These are phyloP conservation scores for Pneumocystis murina DNA, from an alignment of 1,139 yeast species.

Conservation along the genomic window DNA sequence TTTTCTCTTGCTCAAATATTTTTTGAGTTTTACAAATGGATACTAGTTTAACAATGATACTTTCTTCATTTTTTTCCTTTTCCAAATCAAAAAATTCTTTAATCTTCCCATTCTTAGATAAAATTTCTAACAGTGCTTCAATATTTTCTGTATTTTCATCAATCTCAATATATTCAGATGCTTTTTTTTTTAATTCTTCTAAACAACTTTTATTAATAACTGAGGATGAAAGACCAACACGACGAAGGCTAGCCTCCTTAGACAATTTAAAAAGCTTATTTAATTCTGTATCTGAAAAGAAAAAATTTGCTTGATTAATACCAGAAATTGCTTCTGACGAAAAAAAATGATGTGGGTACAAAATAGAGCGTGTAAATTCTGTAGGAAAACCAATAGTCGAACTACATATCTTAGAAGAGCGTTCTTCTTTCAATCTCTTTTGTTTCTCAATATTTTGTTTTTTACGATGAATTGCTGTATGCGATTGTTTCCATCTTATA, in stretches of 20 bases:
- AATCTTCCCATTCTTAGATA: neutral
- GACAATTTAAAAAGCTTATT: neutral
- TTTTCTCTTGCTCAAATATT: slow-evolving; percentile 29
- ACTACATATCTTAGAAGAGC: slow-evolving; percentile 4
- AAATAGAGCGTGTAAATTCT: slow-evolving; percentile 5
- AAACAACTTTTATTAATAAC: neutral
- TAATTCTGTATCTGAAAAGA: neutral
- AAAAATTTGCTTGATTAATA: neutral
- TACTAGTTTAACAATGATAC: neutral
- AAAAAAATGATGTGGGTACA: slow-evolving; percentile 2
- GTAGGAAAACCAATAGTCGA: slow-evolving; percentile 6
- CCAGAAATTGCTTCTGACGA: slow-evolving; percentile 1
- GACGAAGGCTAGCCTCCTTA: neutral
- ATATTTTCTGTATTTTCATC: slow-evolving; percentile 1
- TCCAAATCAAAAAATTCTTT: neutral
- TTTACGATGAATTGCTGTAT: slow-evolving; percentile 6
- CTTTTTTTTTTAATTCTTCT: slow-evolving; percentile 1
- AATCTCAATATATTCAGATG: neutral
- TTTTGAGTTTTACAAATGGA: neutral
- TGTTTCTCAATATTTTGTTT: slow-evolving; percentile 9
- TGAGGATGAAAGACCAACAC: neutral
- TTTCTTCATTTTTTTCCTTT: neutral
- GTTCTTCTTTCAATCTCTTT: slow-evolving; percentile 5
- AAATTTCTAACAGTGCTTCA: neutral
- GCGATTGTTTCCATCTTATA: slow-evolving; percentile 4